Evolutionary conservation across 208 protist genomes (phyloP), one percentile per base, ranked within the genome.

Genomic region (Crithidia fasciculata): DNA sequence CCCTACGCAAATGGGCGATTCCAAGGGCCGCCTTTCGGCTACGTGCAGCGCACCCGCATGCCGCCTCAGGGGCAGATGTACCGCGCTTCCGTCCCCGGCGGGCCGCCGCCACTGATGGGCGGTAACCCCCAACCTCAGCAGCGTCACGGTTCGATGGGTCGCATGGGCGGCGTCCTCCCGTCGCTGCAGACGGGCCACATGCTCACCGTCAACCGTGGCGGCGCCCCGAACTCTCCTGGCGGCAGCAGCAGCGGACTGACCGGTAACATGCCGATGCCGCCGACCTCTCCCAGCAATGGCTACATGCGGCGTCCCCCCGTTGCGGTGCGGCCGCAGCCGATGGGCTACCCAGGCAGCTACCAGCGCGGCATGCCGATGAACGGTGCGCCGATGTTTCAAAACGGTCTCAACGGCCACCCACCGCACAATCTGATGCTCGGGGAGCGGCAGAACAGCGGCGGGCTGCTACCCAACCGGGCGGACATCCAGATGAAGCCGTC

Each of bases 111-210:
- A 8, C 7, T 71, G 37, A 65, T 66, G 56, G 63, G 37, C 56
- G 40, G 40, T 3, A 19, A 72, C 8, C 67, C 57, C 19, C 47
- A 57, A 49, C 63, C 55, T 2, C 67, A 63, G 49, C 67, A 53
- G 15, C 41, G 12, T 8, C 62, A 55, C 49, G 37, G 37, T 12
- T 15, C 36, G 15, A 45, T 49, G 5, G 49, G 49, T 15, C 19
- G 62, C 16, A 16, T 55, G 8, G 40, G 59, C 15, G 60, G 53
- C 12, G 67, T 69, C n/a, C 47, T 79, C 28, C 74, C 74, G 10
- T 59, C 67, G 19, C 61, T 79, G 4, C 74, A 74, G n/a, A 61
- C 67, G 40, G 65, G 60, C 5, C 74, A 79, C 44, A 60, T 79
- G 74, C 8, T 73, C 8, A 49, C 52, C 45, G 66, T 55, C 15